phyloP scores from a whole-genome alignment of 2,329 filamentous ascomycete genomes.

The Cordyceps militaris region DNA sequence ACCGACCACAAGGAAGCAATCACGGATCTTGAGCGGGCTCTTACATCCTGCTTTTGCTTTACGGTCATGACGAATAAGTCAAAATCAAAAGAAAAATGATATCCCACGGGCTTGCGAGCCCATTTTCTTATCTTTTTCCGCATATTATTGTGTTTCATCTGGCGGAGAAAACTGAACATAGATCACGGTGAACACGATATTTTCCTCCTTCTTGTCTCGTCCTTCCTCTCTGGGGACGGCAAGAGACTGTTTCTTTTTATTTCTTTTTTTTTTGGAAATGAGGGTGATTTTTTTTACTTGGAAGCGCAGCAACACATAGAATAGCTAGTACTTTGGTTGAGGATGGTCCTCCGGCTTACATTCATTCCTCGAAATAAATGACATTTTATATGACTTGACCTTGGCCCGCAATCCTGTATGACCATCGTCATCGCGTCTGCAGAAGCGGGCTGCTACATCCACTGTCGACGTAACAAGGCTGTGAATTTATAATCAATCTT shows the following conservation, averaged over 20 bases:
- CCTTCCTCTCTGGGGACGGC: background rate
- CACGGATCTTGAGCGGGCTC: conserved; percentile 1
- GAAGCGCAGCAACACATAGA: background rate
- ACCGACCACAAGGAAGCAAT: background rate
- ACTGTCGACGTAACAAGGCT: background rate
- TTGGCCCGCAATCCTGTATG: background rate
- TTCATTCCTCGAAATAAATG: background rate
- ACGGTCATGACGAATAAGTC: background rate
- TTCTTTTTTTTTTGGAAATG: conserved; percentile 3
- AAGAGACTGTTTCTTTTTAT: background rate
- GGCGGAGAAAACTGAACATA: conserved; percentile 4
- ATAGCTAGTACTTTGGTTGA: background rate
- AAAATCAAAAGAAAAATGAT: conserved; percentile 15
- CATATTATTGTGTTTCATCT: conserved; percentile 12
- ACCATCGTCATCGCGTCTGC: background rate
- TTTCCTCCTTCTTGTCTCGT: background rate
- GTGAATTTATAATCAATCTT: background rate
- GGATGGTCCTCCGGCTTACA: background rate
- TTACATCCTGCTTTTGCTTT: background rate
- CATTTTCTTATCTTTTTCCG: background rate
- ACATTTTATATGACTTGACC: background rate
- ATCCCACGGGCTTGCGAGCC: conserved; percentile 10
- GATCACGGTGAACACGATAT: conserved; percentile 2
- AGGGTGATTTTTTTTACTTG: background rate
- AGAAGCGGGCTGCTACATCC: background rate